Evolutionary conservation across 78 protist genomes (phyloP), one percentile per base, ranked within the genome.

Genomic region (Abeoforma whisleri): DNA sequence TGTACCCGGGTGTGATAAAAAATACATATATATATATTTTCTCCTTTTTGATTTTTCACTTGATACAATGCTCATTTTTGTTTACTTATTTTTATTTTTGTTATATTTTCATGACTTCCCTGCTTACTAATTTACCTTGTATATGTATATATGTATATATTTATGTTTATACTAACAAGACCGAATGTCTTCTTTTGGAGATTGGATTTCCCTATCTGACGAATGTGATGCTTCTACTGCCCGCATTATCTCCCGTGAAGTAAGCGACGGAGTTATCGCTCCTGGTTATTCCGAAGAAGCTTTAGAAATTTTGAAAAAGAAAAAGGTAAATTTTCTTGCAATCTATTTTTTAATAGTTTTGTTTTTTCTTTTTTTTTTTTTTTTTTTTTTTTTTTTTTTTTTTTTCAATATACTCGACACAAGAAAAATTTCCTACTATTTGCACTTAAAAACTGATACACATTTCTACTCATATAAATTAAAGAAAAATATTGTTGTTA

Each of bases 191-290:
- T 89, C 92, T 38, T 92, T 92, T 72, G 95, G 95, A 33, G 95
- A 92, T 82, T 92, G 72, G 32, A 86, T 86, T 25, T 92, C 92
- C 12, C 87, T 92, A 33, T 73, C 88, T 22, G 91, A 69, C 80
- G 86, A 31, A 1, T 88, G 87, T 31, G 95, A 92, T 87, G 87
- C 8, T 75, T 69, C 39, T 39, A 90, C 95, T 16, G 95, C 95
- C 76, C 39, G 8, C 69, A 69, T 90, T 75, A 81, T 92, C 76
- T 57, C 70, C 57, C 76, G 80, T 1, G 95, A 90, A 77, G 89
- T 89, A 2, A 33, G 87, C 5, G 95, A 92, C 70, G 95, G 95
- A 37, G 80, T 92, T 76, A 89, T 92, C 40, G 95, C 95, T 16
- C 88, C 93, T 28, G 90, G 89, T 19, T 92, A 80, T 84, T 33